Evolutionary conservation across 176 grass and related monocot species (phyloP).

Genomic region (Zea luxurians): DNA sequence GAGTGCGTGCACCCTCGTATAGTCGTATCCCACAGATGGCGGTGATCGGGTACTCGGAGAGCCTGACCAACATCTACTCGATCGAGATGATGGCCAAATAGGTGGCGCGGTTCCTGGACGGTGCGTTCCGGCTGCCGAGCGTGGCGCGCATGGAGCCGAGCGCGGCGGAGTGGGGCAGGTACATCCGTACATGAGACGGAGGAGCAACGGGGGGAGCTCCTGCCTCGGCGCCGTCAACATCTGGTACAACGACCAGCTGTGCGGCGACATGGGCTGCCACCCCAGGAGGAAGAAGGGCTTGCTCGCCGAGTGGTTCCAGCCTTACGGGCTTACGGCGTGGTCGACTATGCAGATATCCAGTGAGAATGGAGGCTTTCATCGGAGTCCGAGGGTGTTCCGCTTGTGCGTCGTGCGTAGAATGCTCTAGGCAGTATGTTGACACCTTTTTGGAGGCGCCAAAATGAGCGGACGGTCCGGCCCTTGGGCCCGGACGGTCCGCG

Average conservation of each 20-base stretch:
- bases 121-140: slow-evolving; percentile 52
- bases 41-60: slow-evolving; percentile 59
- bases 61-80: slow-evolving; percentile 39
- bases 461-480: too few relatives aligned
- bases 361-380: neutral
- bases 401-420: too few relatives aligned
- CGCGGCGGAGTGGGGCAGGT: slow-evolving; percentile 55
- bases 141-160: slow-evolving; percentile 57
- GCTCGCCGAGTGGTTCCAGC: slow-evolving; percentile 69
- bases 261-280: slow-evolving; percentile 72
- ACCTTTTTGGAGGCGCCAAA: too few relatives aligned
- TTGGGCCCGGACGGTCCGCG: too few relatives aligned
- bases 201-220: slow-evolving; percentile 24
- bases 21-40: slow-evolving; percentile 60
- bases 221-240: slow-evolving; percentile 47
- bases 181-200: slow-evolving; percentile 38
- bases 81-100: slow-evolving; percentile 64
- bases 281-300: slow-evolving; percentile 63
- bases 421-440: too few relatives aligned
- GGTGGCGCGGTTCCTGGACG: slow-evolving; percentile 61
- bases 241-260: slow-evolving; percentile 71
- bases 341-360: slow-evolving; percentile 47
- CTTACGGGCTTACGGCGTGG: slow-evolving; percentile 49
- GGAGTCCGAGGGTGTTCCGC: too few relatives aligned
- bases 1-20: slow-evolving; percentile 74